Evolutionary conservation across 805 yeast species (phyloP).

Genomic region (Metahyphopichia silvanorum): DNA sequence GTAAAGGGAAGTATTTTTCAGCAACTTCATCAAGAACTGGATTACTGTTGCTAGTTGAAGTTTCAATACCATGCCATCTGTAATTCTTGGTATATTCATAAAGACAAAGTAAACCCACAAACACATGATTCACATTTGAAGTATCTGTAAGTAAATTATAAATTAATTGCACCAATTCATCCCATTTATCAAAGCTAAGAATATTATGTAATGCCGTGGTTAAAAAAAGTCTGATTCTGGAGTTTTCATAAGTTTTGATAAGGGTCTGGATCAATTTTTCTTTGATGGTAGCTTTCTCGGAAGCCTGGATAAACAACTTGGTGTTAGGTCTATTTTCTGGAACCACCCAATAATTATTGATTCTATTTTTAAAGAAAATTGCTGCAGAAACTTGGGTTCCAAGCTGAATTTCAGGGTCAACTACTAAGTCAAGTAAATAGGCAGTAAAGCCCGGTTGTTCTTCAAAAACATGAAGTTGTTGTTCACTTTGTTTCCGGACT

Average conservation of each 20-base stretch:
- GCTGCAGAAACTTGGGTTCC: slow-evolving; percentile 43
- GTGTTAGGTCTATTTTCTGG: slow-evolving; percentile 25
- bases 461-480: slow-evolving; percentile 47
- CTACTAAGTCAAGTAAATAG: slow-evolving; percentile 48
- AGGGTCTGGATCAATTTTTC: slow-evolving; percentile 40
- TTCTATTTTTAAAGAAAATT: slow-evolving; percentile 42
- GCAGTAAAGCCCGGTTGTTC: slow-evolving; percentile 57
- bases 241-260: slow-evolving; percentile 29
- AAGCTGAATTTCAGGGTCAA: slow-evolving; percentile 35
- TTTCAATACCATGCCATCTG: slow-evolving; percentile 47
- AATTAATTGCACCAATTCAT: slow-evolving; percentile 29
- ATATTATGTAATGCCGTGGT: slow-evolving; percentile 56
- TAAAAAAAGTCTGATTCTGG: slow-evolving; percentile 50
- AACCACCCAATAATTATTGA: slow-evolving; percentile 34
- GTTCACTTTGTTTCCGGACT: slow-evolving; percentile 52
- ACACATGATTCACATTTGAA: slow-evolving; percentile 32
- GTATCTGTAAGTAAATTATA: slow-evolving; percentile 35
- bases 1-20: slow-evolving; percentile 30
- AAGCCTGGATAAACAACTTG: slow-evolving; percentile 20
- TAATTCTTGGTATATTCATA: slow-evolving; percentile 40
- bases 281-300: slow-evolving; percentile 42
- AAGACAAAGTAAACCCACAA: slow-evolving; percentile 38
- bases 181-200: slow-evolving; percentile 47
- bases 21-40: slow-evolving; percentile 40
- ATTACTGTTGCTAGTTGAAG: slow-evolving; percentile 21